Evolutionary conservation across 306 rosid species (phyloP), one percentile per base, ranked within the genome.

Genomic region (Oemleria cerasiformis): DNA sequence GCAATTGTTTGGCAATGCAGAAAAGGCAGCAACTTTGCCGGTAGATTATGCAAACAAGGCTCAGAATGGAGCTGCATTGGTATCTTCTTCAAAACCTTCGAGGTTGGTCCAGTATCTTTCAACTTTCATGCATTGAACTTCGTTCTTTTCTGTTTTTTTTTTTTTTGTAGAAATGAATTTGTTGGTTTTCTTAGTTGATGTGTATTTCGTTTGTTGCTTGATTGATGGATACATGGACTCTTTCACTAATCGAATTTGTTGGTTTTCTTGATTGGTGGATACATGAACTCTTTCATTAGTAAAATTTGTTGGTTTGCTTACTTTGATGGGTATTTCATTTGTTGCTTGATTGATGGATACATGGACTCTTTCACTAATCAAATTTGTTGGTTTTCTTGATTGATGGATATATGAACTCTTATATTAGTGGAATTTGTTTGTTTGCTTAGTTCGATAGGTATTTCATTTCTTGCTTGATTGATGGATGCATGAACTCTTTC

Each of bases 1-100:
- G 15, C 92, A 92, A 43, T 65, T 88, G 75, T 83, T 90, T 83
- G 92, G 82, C 23, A 74, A 62, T 43, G 85, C 73, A 9, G 84
- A 63, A 17, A 82, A 70, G 65, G 43, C 50, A 62, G 82, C 40
- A 16, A 48, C 16, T 63, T 58, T 70, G 19, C 71, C 43, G 3
- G 84, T 68, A 30, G 61, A 51, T 51, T 14, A 23, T 20, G 58
- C 3, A 5, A 50, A 15, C 17, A 40, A 14, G 62, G 8, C 47
- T 73, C 79, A 54, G 20, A 80, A 84, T 69, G 96, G 87, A 34
- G 68, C 91, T 75, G 84, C 85, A 25, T 51, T 79, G 68, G 50
- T 61, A 23, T 12, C 77, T 42, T 74, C 83, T 53, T 73, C 86
- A 14, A 61, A 57, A 54, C 63, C 81, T 20, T 34, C 9, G 11